These are phyloP conservation scores for Stemphylium lycopersici DNA, from an alignment of 2,329 filamentous ascomycete genomes.

Conservation along the genomic window DNA sequence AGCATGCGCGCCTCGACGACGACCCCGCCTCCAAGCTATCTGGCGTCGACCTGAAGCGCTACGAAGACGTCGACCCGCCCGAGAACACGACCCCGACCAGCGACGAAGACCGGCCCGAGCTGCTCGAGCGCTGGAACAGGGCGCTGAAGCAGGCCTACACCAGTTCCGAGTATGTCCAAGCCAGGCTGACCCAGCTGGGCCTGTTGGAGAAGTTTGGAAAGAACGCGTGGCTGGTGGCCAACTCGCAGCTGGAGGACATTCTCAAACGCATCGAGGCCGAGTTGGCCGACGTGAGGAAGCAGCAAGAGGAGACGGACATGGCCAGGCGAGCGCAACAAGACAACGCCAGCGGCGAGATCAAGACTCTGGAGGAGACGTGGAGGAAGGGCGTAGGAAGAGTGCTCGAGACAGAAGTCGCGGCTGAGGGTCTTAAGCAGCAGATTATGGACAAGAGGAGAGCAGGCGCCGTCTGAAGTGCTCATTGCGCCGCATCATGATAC, in stretches of 20 bases:
- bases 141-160: conserved; percentile 63
- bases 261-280: conserved; percentile 74
- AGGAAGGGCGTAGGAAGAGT: conserved; percentile 76
- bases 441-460: conserved; percentile 45
- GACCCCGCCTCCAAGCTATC: conserved; percentile 56
- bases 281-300: conserved; percentile 68
- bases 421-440: conserved; percentile 66
- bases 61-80: conserved; percentile 75
- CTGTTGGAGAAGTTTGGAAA: conserved; percentile 83
- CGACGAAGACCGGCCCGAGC: conserved; percentile 46
- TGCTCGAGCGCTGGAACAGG: conserved; percentile 56
- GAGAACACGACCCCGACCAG: conserved; percentile 47
- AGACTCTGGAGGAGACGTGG: conserved; percentile 78
- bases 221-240: conserved; percentile 89
- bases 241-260: conserved; percentile 78
- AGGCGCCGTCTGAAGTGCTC: conserved; percentile 35
- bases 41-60: conserved; percentile 77
- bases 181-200: conserved; percentile 65
- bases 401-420: conserved; percentile 85
- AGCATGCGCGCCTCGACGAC: conserved; percentile 71
- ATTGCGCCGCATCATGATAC: conserved; percentile 9
- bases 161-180: conserved; percentile 63
- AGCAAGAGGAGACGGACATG: conserved; percentile 76
- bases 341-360: conserved; percentile 73
- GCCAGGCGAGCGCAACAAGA: conserved; percentile 73